A percentile compares a stretch with the other conserved stretches of the same genome.
Conservation (phyloP, 306 rosid species). For the Echinosophora koreensis region DNA sequence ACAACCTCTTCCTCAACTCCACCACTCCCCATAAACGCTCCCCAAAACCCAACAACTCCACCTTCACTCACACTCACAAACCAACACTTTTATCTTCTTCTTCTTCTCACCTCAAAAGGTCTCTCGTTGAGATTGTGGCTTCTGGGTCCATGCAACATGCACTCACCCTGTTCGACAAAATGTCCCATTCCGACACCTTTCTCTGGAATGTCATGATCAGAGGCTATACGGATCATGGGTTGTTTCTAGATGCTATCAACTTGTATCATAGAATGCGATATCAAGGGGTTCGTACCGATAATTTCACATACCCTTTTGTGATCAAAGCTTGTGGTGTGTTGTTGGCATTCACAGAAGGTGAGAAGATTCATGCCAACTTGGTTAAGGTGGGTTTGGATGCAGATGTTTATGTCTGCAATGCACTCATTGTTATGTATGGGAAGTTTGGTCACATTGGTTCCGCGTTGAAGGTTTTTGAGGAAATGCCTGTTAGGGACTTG, state of each 20-base stretch:
- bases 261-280: conserved; percentile 58
- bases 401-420: conserved; percentile 59
- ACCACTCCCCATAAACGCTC: conserved; percentile 18
- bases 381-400: conserved; percentile 59
- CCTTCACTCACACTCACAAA: neutral
- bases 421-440: conserved; percentile 58
- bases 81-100: conserved; percentile 7
- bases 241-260: conserved; percentile 49
- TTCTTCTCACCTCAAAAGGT: conserved; percentile 41
- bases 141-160: conserved; percentile 63
- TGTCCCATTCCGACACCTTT: conserved; percentile 49
- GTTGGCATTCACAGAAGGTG: conserved; percentile 45
- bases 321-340: conserved; percentile 62
- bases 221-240: conserved; percentile 54
- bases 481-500: conserved; percentile 58
- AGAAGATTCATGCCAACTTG: conserved; percentile 57
- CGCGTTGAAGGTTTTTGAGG: conserved; percentile 60
- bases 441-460: conserved; percentile 54
- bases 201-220: conserved; percentile 63
- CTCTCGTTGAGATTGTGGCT: conserved; percentile 32
- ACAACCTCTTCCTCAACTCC: conserved; percentile 38
- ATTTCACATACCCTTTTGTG: conserved; percentile 61
- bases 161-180: conserved; percentile 61
- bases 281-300: conserved; percentile 54
- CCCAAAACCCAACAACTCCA: neutral